Conservation (phyloP, 2,329 filamentous ascomycete genomes). For the Fusarium annulatum region DNA sequence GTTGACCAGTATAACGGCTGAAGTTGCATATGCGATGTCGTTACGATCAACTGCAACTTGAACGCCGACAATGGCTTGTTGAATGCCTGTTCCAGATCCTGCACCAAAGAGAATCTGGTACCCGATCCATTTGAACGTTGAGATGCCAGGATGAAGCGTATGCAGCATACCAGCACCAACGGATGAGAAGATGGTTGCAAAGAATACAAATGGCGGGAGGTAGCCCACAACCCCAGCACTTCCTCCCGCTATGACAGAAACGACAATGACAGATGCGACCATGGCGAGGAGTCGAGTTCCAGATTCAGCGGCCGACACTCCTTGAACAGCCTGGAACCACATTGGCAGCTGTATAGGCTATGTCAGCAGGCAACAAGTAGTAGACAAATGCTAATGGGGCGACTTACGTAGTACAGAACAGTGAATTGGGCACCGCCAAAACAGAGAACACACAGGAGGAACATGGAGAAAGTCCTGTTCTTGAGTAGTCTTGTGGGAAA, state of each 20-base stretch:
- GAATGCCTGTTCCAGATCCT: background rate
- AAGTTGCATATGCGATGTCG: background rate
- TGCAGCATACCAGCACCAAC: background rate
- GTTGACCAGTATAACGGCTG: background rate
- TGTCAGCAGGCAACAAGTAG: too few relatives aligned
- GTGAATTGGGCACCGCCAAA: background rate
- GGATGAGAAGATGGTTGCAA: background rate
- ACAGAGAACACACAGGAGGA: background rate
- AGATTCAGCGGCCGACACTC: background rate
- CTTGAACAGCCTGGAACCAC: background rate
- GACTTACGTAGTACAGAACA: background rate
- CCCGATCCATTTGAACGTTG: background rate
- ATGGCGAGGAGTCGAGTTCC: background rate
- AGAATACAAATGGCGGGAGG: background rate
- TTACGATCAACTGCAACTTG: background rate
- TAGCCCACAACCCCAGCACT: background rate
- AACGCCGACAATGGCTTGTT: background rate
- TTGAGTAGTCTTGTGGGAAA: constrained; percentile 52
- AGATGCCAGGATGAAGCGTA: background rate
- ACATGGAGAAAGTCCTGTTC: constrained; percentile 45
- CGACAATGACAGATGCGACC: background rate
- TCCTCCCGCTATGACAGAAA: background rate
- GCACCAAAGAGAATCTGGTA: background rate
- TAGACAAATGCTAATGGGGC: too few relatives aligned
- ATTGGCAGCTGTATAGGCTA: background rate